These are phyloP conservation scores for Drechslerella coelobrocha DNA, from an alignment of 2,329 filamentous ascomycete species.

Conservation along the genomic window DNA sequence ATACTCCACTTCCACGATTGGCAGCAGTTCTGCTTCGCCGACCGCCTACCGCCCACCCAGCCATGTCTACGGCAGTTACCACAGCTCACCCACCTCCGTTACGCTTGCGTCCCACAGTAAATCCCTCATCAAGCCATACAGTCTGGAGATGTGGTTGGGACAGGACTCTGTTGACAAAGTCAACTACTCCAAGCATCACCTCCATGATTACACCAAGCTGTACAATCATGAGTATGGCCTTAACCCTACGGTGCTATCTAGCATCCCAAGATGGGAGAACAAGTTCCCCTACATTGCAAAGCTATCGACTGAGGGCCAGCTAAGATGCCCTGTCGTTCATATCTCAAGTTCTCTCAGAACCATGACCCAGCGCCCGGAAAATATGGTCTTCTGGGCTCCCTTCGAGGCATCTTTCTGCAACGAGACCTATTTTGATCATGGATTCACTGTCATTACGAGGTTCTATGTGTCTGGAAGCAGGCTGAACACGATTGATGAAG, in stretches of 20 bases:
- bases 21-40: conserved; percentile 45
- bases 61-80: conserved; percentile 42
- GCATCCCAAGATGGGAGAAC: conserved; percentile 53
- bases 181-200: conserved; percentile 46
- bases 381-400: conserved; percentile 49
- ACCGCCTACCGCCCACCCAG: conserved; percentile 38
- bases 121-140: conserved; percentile 49
- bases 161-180: conserved; percentile 45
- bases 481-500: conserved; percentile 34
- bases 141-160: conserved; percentile 53
- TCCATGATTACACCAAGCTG: conserved; percentile 54
- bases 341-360: conserved; percentile 53
- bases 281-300: conserved; percentile 54
- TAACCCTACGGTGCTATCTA: conserved; percentile 46
- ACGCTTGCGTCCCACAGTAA: conserved; percentile 30
- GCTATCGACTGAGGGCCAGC: conserved; percentile 48
- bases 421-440: conserved; percentile 45
- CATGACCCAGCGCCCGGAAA: conserved; percentile 49
- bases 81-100: conserved; percentile 35
- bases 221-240: conserved; percentile 51
- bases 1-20: conserved; percentile 44
- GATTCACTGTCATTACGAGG: conserved; percentile 48
- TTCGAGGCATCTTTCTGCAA: conserved; percentile 49
- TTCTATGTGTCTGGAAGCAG: conserved; percentile 47
- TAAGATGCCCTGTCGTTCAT: conserved; percentile 53